Evolutionary conservation across 768 basidiomycete species (phyloP), one percentile per base, ranked within the genome.

Genomic region (Dioszegia crocea): DNA sequence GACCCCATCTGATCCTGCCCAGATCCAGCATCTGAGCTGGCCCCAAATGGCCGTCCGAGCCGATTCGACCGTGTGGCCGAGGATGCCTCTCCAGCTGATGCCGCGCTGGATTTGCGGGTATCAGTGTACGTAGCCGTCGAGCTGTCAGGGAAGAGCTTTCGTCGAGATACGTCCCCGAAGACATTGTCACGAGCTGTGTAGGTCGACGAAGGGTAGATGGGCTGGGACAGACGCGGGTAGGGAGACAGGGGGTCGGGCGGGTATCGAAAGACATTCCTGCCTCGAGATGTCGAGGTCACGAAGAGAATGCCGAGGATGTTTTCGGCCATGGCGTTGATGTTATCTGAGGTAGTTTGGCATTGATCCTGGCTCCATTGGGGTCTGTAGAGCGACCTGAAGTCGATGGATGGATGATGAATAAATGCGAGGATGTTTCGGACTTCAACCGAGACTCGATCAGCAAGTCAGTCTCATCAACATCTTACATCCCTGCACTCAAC

Each of bases 231-330:
- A 57, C 92, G 82, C 3, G 85, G 81, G 4, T 58, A 61, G 17
- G 84, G 81, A 1, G 84, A 78, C 12, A 78, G 67, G 14, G 90
- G 89, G 14, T 80, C 80, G 14, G 89, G 86, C 0, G 92, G 92
- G 87, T 90, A 94, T 62, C 88, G 82, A 73, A 86, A 91, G 52
- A 90, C 86, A 4, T 91, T 84, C 26, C 88, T 89, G 68, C 86
- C 88, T 6, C 88, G 85, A 9, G 90, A 91, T 12, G 86, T 86
- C 4, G 89, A 89, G 41, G 73, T 74, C 44, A 91, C 88, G 33
- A 96, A 83, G 3, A 93, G 78, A 61, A 94, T 81, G 10, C 89
- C 86, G 46, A 92, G 79, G 30, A 96, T 82, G 43, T 74, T 71
- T 46, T 72, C 71, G 6, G 70, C 68, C 71, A 73, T 73, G 10